A percentile compares a stretch with the other conserved stretches of the same genome.
Evolutionary conservation across 164 flowering plant species (phyloP).

Genomic region (Annona squamosa): DNA sequence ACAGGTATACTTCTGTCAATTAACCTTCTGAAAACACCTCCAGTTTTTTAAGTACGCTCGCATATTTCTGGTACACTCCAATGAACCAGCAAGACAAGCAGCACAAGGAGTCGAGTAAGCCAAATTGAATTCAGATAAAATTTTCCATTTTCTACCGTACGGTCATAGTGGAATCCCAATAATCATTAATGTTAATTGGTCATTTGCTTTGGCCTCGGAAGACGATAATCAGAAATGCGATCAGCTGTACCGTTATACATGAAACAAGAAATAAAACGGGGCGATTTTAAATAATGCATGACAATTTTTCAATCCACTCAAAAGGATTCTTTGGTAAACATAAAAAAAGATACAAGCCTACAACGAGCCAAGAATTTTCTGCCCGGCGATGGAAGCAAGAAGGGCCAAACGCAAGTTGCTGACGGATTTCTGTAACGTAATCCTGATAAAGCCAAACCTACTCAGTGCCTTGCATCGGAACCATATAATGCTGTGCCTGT

Average conservation of each 20-base stretch:
- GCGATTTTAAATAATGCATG: neutral
- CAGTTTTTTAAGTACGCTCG: no score
- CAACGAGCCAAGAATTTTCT: neutral
- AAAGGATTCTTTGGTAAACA: neutral
- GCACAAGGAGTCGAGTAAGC: no score
- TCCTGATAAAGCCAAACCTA: neutral
- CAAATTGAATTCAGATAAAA: no score
- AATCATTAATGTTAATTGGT: neutral
- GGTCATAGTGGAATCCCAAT: neutral
- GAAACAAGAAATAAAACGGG: neutral
- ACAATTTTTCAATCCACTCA: no score
- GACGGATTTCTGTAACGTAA: neutral
- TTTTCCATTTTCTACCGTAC: neutral
- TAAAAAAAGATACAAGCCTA: neutral
- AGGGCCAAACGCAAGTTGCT: neutral
- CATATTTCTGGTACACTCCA: no score
- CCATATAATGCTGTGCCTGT: slow-evolving; percentile 4
- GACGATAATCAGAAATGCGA: neutral
- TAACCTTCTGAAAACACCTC: neutral
- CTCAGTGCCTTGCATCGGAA: slow-evolving; percentile 3
- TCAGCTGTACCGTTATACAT: neutral
- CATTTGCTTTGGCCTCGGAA: neutral
- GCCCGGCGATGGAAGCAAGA: neutral
- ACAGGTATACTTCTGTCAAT: neutral
- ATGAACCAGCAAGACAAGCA: no score